These are phyloP conservation scores for Lagerstroemia speciosa DNA, from an alignment of 345 rosid species.

Conservation along the genomic window DNA sequence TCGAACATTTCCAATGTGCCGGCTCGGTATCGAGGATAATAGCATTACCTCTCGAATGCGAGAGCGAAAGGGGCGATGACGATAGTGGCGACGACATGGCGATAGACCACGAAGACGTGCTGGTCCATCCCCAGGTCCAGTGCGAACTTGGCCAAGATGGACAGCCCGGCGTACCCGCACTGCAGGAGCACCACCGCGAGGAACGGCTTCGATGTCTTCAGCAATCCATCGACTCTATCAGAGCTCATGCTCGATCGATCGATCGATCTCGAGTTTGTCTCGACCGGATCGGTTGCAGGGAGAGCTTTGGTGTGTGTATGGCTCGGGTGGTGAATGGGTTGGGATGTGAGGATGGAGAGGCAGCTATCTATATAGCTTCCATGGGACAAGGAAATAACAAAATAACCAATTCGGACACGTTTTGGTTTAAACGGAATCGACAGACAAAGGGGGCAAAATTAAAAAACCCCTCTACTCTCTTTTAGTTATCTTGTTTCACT, in stretches of 20 bases:
- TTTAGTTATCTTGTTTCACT: neutral
- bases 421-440: constrained; percentile 9
- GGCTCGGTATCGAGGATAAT: neutral
- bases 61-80: constrained; percentile 70
- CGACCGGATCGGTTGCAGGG: too few relatives aligned
- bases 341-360: neutral
- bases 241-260: neutral
- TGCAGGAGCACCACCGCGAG: constrained; percentile 46
- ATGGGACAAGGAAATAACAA: neutral
- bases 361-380: neutral
- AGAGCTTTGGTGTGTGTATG: neutral
- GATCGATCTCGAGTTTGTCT: too few relatives aligned
- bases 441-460: constrained; percentile 23
- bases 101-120: constrained; percentile 57
- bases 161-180: constrained; percentile 48
- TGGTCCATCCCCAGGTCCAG: constrained; percentile 54
- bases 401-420: constrained; percentile 13
- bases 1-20: neutral
- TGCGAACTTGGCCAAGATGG: constrained; percentile 44
- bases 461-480: neutral
- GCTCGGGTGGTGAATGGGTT: neutral
- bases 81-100: constrained; percentile 52
- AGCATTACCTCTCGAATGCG: constrained; percentile 46
- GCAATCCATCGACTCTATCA: neutral
- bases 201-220: constrained; percentile 32